A percentile compares a stretch with the other conserved stretches of the same genome.
Conservation (phyloP, 768 basidiomycete species). For the Lactifluus hygrophoroides region DNA sequence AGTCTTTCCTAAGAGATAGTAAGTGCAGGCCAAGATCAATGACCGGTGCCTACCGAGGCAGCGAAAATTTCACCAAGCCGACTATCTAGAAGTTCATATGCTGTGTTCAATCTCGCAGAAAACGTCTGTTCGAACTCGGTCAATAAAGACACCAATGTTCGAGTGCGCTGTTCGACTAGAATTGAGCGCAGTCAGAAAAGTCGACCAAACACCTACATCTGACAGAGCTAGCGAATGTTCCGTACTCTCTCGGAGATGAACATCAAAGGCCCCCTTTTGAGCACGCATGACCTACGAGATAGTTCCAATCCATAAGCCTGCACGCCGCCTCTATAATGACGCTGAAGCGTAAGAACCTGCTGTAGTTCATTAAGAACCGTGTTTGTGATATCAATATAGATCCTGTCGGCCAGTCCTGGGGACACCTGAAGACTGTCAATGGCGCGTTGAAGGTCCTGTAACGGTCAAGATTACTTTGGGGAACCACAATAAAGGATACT, state of each 20-base stretch:
- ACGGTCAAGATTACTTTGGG: not conserved
- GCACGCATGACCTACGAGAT: not conserved
- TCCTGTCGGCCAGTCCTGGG: not conserved
- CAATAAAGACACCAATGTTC: not conserved
- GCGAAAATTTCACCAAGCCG: not conserved
- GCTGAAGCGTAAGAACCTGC: not conserved
- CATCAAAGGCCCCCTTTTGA: constrained; percentile 5
- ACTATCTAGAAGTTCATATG: not conserved
- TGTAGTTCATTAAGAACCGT: constrained; percentile 5
- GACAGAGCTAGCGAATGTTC: constrained; percentile 7
- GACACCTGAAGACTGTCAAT: constrained; percentile 2
- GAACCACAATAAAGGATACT: not conserved
- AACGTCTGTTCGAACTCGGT: constrained; percentile 12
- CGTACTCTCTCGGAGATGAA: constrained; percentile 7
- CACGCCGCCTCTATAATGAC: not conserved
- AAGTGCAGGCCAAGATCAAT: not conserved
- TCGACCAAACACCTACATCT: not conserved
- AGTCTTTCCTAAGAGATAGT: constrained; percentile 3
- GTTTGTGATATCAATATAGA: constrained; percentile 3
- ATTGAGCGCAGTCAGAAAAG: not conserved
- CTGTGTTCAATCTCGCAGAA: constrained; percentile 1
- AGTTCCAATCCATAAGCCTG: not conserved
- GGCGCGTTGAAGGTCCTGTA: constrained; percentile 8
- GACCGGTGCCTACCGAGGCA: not conserved
- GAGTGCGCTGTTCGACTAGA: not conserved